Conservation (phyloP, 2,329 filamentous ascomycete species). For the Apiospora marii region DNA sequence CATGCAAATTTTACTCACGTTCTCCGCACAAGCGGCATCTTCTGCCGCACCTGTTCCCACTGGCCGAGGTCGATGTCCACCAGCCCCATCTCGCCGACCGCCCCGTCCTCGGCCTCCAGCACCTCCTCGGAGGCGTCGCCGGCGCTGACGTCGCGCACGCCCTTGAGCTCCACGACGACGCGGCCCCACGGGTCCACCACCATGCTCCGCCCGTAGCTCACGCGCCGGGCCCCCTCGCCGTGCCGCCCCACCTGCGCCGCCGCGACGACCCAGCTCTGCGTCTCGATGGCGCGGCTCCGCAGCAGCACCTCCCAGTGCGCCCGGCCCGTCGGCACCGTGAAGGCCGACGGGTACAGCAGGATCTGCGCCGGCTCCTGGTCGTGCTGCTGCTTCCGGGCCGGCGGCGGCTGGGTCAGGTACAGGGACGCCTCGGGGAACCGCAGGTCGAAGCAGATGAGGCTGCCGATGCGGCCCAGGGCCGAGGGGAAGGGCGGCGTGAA, state of each 20-base stretch:
- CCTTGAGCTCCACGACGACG: slow-evolving; percentile 71
- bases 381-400: slow-evolving; percentile 22
- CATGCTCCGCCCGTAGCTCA: slow-evolving; percentile 86
- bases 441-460: slow-evolving; percentile 90
- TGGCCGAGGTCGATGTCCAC: slow-evolving; percentile 61
- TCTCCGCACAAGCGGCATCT: slow-evolving; percentile 61
- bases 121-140: slow-evolving; percentile 45
- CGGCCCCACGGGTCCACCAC: slow-evolving; percentile 88
- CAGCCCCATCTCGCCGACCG: slow-evolving; percentile 59
- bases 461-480: slow-evolving; percentile 76
- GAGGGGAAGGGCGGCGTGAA: slow-evolving; percentile 78
- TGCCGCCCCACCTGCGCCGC: slow-evolving; percentile 81
- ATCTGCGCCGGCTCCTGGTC: slow-evolving; percentile 68
- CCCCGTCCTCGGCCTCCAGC: slow-evolving; percentile 41
- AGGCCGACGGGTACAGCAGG: slow-evolving; percentile 87
- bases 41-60: slow-evolving; percentile 55
- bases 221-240: slow-evolving; percentile 65
- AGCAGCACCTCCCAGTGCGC: slow-evolving; percentile 88
- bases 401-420: slow-evolving; percentile 60
- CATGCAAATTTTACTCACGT: slow-evolving; percentile 51
- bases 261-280: slow-evolving; percentile 85
- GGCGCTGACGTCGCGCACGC: slow-evolving; percentile 51
- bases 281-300: slow-evolving; percentile 84
- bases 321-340: slow-evolving; percentile 83
- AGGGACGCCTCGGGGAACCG: slow-evolving; percentile 81